Base-by-base conservation (phyloP, 208 protist species). In the Angomonas deanei region DNA sequence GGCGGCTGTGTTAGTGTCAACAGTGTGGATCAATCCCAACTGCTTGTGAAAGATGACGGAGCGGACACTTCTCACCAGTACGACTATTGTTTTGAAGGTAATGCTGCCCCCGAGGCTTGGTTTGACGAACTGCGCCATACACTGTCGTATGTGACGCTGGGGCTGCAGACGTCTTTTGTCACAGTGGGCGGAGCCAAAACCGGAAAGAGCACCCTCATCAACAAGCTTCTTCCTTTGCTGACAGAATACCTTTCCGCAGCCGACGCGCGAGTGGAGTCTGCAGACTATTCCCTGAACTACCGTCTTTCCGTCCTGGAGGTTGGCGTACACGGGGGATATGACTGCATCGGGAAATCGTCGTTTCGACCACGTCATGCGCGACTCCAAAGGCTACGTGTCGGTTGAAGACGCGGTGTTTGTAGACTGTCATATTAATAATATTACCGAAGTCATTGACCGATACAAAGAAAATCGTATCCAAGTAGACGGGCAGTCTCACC, bases 161-260 rank as follows among this genome's bases (percentile, higher is more conserved):
- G 80, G 17, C 77, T 77, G 32, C 75, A 86, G 33, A 65, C 72
- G 2, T 68, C 63, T 2, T 71, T 80, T 6, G 46, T 82, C 17
- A 74, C 68, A 2, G 34, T 86, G 0, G 80, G 80, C 0, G 62
- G 60, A 21, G 47, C 70, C 23, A 65, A 64, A 26, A 72, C 69
- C 11, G 73, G 76, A 5, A 82, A 81, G 58, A 76, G 53, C 4
- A 66, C 32, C 6, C 53, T 82, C 21, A 33, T 82, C 4, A 59
- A 58, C 23, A 53, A 52, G 4, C 50, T 86, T 10, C 36, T 82
- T n/a, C 76, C 80, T 11, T 50, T 78, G 10, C 39, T 80, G 5
- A 61, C 64, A n/a, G 68, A 72, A 11, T 39, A 57, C 31, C 56
- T 86, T 1, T 55, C 49, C 27, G 32, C 30, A 11, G 13, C 36